Evolutionary conservation across 23 red algal species (phyloP).

Genomic region (Gracilaria caudata): DNA sequence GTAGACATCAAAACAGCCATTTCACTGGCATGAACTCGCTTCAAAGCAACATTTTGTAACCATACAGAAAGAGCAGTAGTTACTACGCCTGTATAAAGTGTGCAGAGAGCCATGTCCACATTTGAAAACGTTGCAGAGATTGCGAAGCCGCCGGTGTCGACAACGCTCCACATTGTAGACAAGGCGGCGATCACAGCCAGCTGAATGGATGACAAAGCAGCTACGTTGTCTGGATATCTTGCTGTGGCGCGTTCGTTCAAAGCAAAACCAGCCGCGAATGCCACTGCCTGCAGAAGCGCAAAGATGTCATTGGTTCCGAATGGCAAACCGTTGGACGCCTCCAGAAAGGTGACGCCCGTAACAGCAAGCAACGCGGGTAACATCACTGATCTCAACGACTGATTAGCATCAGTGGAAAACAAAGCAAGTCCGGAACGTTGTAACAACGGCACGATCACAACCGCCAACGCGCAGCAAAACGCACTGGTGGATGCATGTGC

Average conservation of each 20-base stretch:
- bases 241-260: constrained; percentile 60
- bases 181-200: constrained; percentile 48
- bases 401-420: not conserved
- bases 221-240: constrained; percentile 47
- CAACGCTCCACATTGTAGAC: constrained; percentile 41
- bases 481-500: constrained; percentile 74
- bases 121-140: constrained; percentile 21
- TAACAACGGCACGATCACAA: constrained; percentile 79
- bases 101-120: constrained; percentile 1
- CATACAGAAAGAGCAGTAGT: constrained; percentile 81
- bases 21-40: constrained; percentile 69
- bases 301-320: constrained; percentile 53
- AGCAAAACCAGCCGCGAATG: constrained; percentile 76
- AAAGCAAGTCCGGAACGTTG: constrained; percentile 11
- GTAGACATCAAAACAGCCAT: constrained; percentile 76
- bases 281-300: constrained; percentile 69
- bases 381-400: constrained; percentile 12
- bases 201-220: constrained; percentile 51
- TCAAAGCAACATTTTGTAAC: constrained; percentile 69
- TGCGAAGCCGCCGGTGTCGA: constrained; percentile 5
- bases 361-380: constrained; percentile 60
- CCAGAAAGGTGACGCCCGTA: constrained; percentile 67
- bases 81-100: constrained; percentile 75
- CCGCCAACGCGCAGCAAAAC: constrained; percentile 85
- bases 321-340: constrained; percentile 35